These are phyloP conservation scores for Avena atlantica DNA, from an alignment of 176 grass and related monocot species.

Conservation along the genomic window DNA sequence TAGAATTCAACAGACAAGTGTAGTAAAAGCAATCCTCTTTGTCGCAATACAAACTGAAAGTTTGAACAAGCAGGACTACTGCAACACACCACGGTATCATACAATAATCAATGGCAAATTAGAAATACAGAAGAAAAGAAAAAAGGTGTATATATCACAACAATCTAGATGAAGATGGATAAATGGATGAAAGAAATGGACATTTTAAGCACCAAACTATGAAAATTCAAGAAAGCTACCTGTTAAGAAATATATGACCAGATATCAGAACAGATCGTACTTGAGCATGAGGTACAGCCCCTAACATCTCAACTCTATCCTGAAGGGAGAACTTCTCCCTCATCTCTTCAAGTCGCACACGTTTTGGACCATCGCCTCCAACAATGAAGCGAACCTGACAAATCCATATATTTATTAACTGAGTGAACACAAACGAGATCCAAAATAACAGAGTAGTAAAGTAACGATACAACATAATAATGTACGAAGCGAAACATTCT, in stretches of 20 bases:
- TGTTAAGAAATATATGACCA: slow-evolving; percentile 97
- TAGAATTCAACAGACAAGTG: not conserved
- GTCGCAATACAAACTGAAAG: not conserved
- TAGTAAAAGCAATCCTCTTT: slow-evolving; percentile 15
- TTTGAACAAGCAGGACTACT: not conserved
- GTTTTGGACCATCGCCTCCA: slow-evolving; percentile 96
- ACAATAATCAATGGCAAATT: not conserved
- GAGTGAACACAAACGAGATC: slow-evolving; percentile 1
- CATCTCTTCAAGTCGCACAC: slow-evolving; percentile 95
- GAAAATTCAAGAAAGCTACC: slow-evolving; percentile 48
- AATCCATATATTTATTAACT: slow-evolving; percentile 1
- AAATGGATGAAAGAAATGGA: not conserved
- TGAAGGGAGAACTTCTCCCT: slow-evolving; percentile 95
- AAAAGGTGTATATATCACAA: not conserved
- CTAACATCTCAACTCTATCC: slow-evolving; percentile 97
- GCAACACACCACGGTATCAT: not conserved
- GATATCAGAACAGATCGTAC: slow-evolving; percentile 91
- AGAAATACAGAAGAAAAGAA: not conserved
- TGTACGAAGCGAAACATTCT: not conserved
- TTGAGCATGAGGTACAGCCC: slow-evolving; percentile 94
- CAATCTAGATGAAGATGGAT: not conserved
- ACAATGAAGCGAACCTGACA: slow-evolving; percentile 86
- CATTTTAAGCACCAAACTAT: not conserved
- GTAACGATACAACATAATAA: slow-evolving; percentile 1
- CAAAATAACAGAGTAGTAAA: slow-evolving; percentile 18